Percentiles rank a stretch among this genome's conserved stretches.
Evolutionary conservation across 202 grass and related monocot genomes (phyloP).

Genomic region (Musa balbisiana): DNA sequence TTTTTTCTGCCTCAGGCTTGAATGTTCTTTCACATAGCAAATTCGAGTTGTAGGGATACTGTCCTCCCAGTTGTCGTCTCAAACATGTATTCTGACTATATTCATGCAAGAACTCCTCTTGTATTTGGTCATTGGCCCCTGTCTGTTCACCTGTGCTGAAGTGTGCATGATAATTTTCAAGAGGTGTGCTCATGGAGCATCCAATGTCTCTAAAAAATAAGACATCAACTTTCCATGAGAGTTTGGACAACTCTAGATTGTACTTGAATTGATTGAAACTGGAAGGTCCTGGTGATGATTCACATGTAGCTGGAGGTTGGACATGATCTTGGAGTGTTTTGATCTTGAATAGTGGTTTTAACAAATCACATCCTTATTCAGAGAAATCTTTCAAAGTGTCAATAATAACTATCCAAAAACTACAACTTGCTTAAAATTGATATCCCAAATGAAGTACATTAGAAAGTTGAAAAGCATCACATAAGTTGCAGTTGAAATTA

Average conservation of each 20-base stretch:
- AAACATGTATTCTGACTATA: slow-evolving; percentile 3
- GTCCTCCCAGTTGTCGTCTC: slow-evolving; percentile 12
- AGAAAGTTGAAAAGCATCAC: too few species aligned
- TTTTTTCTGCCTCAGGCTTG: slow-evolving; percentile 32
- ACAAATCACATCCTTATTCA: too few species aligned
- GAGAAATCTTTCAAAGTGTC: too few species aligned
- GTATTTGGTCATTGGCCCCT: slow-evolving; percentile 13
- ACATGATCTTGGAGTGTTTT: too few species aligned
- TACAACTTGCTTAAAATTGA: too few species aligned
- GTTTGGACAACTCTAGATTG: background rate
- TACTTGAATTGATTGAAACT: background rate
- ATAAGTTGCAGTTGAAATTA: too few species aligned
- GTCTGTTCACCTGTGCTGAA: slow-evolving; percentile 45
- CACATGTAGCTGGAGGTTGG: too few species aligned
- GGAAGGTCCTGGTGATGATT: too few species aligned
- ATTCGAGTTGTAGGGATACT: slow-evolving; percentile 15
- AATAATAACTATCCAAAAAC: background rate
- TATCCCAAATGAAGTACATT: too few species aligned
- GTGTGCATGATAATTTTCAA: slow-evolving; percentile 42
- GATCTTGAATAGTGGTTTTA: too few species aligned
- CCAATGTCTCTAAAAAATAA: slow-evolving; percentile 32
- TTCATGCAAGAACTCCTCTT: slow-evolving; percentile 5
- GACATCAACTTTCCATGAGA: background rate
- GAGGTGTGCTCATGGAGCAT: slow-evolving; percentile 38
- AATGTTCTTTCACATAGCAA: slow-evolving; percentile 39